phyloP scores from a whole-genome alignment of 495 filamentous ascomycete genomes.

The Recurvomyces mirabilis region DNA sequence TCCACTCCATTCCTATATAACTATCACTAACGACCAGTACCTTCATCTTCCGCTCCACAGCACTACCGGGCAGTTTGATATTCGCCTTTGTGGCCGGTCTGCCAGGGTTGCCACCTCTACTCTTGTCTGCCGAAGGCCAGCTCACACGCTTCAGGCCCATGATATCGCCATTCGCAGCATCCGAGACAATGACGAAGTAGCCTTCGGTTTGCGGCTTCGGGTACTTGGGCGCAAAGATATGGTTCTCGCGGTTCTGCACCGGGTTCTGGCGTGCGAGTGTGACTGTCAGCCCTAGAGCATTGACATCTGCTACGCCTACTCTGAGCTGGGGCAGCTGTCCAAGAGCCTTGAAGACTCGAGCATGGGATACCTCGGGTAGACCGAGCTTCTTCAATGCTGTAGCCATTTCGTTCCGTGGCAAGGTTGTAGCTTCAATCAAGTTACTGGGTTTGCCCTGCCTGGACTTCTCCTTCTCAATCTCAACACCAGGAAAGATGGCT shows the following conservation, averaged over 20 bases:
- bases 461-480: constrained; percentile 33
- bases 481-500: constrained; percentile 71
- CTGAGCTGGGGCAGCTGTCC: constrained; percentile 55
- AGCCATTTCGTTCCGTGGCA: constrained; percentile 30
- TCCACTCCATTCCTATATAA: constrained; percentile 73
- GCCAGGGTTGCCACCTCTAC: constrained; percentile 16
- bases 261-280: constrained; percentile 54
- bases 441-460: constrained; percentile 29
- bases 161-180: constrained; percentile 57
- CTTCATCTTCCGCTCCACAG: constrained; percentile 45
- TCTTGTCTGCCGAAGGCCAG: constrained; percentile 44
- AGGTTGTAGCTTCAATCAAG: constrained; percentile 35
- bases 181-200: constrained; percentile 71
- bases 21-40: constrained; percentile 71
- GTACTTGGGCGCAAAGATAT: constrained; percentile 75
- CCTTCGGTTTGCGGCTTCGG: constrained; percentile 94
- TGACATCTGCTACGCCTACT: constrained; percentile 50
- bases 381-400: constrained; percentile 21
- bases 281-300: constrained; percentile 50
- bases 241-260: constrained; percentile 42
- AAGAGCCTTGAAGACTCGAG: constrained; percentile 47
- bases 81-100: constrained; percentile 38
- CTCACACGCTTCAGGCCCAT: constrained; percentile 73
- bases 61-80: constrained; percentile 51
- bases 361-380: constrained; percentile 20